A percentile compares a stretch with the other conserved stretches of the same genome.
Conservation (phyloP, 2,329 filamentous ascomycete species). For the Fusarium guadeloupense region DNA sequence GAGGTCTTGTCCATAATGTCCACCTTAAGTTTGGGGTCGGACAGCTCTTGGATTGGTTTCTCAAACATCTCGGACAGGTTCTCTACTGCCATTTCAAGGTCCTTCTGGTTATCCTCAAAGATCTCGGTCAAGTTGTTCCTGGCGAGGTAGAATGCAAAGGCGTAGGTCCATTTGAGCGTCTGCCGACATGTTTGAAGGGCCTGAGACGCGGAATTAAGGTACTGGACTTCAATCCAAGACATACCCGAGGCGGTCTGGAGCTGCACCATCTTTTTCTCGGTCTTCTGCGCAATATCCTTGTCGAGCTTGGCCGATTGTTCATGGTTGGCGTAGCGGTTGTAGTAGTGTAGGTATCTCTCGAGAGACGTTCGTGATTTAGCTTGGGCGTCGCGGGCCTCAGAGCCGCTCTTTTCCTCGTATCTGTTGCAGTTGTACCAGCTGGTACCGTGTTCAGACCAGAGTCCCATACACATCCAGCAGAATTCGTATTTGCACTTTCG, state of each 20-base stretch:
- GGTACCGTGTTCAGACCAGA: conserved; percentile 98
- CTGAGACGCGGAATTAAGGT: conserved; percentile 91
- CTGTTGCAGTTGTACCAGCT: conserved; percentile 99
- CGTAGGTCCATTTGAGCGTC: conserved; percentile 99
- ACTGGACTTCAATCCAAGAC: conserved; percentile 99
- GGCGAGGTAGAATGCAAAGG: conserved; percentile 96
- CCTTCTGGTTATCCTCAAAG: conserved; percentile 98
- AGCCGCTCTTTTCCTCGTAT: conserved; percentile 94
- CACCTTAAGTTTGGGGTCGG: conserved; percentile 89
- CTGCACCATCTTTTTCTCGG: conserved; percentile 98
- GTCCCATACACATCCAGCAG: conserved; percentile 99
- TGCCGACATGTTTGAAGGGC: conserved; percentile 96
- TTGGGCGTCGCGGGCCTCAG: conserved; percentile 89
- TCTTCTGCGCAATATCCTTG: conserved; percentile 95
- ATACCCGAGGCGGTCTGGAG: conserved; percentile 92
- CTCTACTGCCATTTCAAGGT: conserved; percentile 96
- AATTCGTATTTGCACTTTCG: conserved; percentile 96
- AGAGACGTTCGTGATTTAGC: conserved; percentile 89
- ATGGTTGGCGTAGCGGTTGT: conserved; percentile 98
- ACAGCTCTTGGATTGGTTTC: conserved; percentile 88
- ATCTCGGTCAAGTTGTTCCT: conserved; percentile 96
- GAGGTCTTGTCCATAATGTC: conserved; percentile 99
- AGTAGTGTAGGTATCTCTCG: conserved; percentile 98
- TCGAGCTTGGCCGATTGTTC: conserved; percentile 97
- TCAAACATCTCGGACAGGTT: conserved; percentile 99